These are phyloP conservation scores for Coemansia sp. DNA, from an alignment of 192 early-diverging fungal species.

Conservation along the genomic window DNA sequence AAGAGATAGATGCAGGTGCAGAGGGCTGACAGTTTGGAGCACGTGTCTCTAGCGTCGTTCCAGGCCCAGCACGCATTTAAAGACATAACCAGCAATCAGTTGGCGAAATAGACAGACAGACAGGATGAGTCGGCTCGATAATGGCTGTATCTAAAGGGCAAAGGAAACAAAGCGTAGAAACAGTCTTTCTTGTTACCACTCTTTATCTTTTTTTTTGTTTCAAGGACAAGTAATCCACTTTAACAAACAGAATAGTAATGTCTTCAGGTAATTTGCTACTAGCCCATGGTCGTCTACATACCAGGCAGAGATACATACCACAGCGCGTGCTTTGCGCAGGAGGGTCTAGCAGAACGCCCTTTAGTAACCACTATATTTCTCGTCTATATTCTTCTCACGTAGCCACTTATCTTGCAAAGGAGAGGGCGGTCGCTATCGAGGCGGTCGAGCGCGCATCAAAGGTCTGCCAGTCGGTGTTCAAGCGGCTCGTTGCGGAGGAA, in stretches of 20 bases:
- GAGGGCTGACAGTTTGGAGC: too few species aligned
- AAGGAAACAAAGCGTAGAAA: too few species aligned
- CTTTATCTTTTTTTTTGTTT: background rate
- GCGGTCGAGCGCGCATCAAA: constrained; percentile 84
- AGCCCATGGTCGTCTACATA: background rate
- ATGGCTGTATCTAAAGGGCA: too few species aligned
- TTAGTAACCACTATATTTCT: constrained; percentile 4
- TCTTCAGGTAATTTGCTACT: background rate
- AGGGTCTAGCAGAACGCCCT: background rate
- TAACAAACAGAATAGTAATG: background rate
- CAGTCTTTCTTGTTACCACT: too few species aligned
- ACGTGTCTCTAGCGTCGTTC: too few species aligned
- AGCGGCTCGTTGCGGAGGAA: constrained; percentile 67
- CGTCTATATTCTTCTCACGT: constrained; percentile 9
- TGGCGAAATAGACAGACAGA: too few species aligned
- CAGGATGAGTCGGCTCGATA: too few species aligned
- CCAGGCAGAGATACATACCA: background rate
- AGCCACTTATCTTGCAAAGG: constrained; percentile 55
- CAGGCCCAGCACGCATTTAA: too few species aligned
- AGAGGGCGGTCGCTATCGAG: constrained; percentile 80
- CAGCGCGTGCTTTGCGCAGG: background rate
- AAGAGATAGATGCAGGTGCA: too few species aligned
- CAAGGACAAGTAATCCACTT: background rate
- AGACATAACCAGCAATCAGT: too few species aligned
- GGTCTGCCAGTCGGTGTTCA: constrained; percentile 90